These are phyloP conservation scores for Tremella yokohamensis DNA, from an alignment of 768 basidiomycete genomes.

Conservation along the genomic window DNA sequence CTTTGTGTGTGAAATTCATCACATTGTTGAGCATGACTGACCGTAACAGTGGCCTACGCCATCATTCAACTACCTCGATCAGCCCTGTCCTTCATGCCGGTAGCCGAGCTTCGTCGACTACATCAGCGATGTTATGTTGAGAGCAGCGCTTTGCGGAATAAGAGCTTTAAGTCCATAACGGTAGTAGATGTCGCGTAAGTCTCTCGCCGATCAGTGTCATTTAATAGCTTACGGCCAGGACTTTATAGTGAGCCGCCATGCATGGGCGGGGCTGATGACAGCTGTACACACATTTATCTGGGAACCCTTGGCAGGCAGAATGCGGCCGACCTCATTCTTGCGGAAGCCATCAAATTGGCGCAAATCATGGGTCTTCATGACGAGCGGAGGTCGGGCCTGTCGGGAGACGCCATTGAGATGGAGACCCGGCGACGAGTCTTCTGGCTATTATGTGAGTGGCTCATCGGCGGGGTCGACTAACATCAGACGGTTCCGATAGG, in stretches of 20 bases:
- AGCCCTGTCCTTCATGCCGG: slow-evolving; percentile 16
- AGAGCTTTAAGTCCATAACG: slow-evolving; percentile 13
- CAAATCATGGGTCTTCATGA: slow-evolving; percentile 29
- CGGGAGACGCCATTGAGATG: slow-evolving; percentile 18
- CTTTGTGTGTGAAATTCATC: slow-evolving; percentile 19
- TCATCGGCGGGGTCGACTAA: neutral
- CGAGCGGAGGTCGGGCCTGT: slow-evolving; percentile 16
- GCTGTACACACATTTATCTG: slow-evolving; percentile 36
- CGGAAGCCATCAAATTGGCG: slow-evolving; percentile 27
- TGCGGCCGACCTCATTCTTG: slow-evolving; percentile 22
- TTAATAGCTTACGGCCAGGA: neutral
- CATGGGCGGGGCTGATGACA: neutral
- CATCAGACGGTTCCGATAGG: slow-evolving; percentile 32
- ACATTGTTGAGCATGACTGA: neutral
- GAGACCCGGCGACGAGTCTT: slow-evolving; percentile 33
- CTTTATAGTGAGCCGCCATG: slow-evolving; percentile 1
- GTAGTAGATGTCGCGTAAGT: slow-evolving; percentile 25
- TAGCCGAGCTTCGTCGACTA: slow-evolving; percentile 21
- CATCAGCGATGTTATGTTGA: slow-evolving; percentile 27
- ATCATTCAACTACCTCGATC: slow-evolving; percentile 35
- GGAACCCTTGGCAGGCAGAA: slow-evolving; percentile 26
- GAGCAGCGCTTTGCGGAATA: slow-evolving; percentile 15
- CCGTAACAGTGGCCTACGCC: slow-evolving; percentile 25
- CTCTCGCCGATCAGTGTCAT: neutral
- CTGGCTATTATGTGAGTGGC: slow-evolving; percentile 32